phyloP scores from a whole-genome alignment of 176 grass and related monocot genomes.

The Secale cereale region DNA sequence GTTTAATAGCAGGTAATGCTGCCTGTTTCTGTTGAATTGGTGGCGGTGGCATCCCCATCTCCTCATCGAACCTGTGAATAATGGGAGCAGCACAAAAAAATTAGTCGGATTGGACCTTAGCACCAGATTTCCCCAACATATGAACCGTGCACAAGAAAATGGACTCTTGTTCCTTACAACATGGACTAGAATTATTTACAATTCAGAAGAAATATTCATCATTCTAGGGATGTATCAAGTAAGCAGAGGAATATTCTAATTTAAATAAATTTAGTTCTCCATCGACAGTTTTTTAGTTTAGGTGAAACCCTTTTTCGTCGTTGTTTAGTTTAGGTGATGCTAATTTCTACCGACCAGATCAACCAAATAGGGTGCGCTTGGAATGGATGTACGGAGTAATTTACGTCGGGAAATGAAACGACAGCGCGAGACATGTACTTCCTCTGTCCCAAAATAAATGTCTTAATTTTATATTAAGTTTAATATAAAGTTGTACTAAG shows the following conservation, averaged over 20 bases:
- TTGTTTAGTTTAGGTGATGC: background rate
- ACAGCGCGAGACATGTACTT: no score
- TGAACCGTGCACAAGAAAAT: background rate
- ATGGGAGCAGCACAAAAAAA: constrained; percentile 1
- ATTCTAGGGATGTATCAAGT: background rate
- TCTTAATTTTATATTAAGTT: no score
- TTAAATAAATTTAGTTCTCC: background rate
- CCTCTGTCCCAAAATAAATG: no score
- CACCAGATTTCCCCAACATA: background rate
- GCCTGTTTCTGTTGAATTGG: constrained; percentile 51
- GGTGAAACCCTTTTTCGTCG: no score
- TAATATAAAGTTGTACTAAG: no score
- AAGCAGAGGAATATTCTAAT: background rate
- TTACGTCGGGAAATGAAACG: no score
- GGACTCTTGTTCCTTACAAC: background rate
- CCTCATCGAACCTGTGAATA: constrained; percentile 50
- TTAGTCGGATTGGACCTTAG: background rate
- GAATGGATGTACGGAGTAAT: no score
- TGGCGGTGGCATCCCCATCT: constrained; percentile 49
- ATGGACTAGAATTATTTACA: background rate
- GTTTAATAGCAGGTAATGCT: constrained; percentile 32
- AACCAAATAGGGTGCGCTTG: background rate
- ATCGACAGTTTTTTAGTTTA: background rate
- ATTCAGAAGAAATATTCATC: no score
- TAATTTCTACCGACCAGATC: background rate